Evolutionary conservation across 192 early-diverging fungal genomes (phyloP), one percentile per base, ranked within the genome.

Genomic region (Backusella parvicylindrica): DNA sequence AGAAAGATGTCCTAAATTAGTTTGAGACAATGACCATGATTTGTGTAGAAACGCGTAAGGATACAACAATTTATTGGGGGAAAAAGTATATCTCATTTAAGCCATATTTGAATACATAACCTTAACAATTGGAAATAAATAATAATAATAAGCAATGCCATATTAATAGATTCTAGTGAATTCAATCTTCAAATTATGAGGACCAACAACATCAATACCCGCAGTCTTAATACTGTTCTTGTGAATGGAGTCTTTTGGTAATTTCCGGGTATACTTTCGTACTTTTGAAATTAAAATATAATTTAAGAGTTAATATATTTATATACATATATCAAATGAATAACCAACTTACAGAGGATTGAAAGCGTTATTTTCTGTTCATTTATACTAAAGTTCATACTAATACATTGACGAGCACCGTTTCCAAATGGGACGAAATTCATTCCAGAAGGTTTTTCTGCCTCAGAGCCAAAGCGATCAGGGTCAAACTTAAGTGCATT

Each of bases 331-430:
- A 68, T 21, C 86, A 6, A 15, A 11, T 23, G 12, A 35, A 35
- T 15, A 21, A 28, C 32, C 1, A 16, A 43, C 74, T 75, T 75
- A 75, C 74, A 43, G 70, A 67, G 88, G 70, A 88, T 85, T 7
- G 82, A 64, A 9, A 89, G 80, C 37, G 86, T 76, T 13, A 91
- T 81, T 26, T 80, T 82, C 78, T 88, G 86, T 74, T 90, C 89
- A 15, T 84, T 70, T 21, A 91, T 72, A 30, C 84, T 82, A 69
- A 91, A 91, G 73, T 86, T 86, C 86, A 87, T 86, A 23, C 88
- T 87, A 35, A 89, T 82, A 78, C 89, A 91, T 79, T 90, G 81
- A 33, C 85, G 81, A 28, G 70, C 69, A 30, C 88, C 89, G n/a
- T 78, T 81, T 77, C 89, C 83, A 67, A 91, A 91, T 12, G 89